These are phyloP conservation scores for Globisporangium alternatum DNA, from an alignment of 352 stramenopile species.

Conservation along the genomic window DNA sequence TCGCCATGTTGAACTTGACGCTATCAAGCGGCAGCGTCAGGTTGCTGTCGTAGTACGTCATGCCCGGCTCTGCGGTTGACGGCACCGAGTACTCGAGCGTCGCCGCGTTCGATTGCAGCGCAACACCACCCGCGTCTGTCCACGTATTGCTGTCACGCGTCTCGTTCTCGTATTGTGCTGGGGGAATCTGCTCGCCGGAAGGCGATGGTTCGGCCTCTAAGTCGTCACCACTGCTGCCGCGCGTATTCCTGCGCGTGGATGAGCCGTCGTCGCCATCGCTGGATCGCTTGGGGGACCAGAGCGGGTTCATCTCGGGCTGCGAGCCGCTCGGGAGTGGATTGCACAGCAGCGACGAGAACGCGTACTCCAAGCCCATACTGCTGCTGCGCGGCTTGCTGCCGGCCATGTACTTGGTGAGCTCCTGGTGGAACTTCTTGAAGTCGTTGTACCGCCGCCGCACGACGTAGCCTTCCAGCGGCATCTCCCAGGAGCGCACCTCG, in stretches of 20 bases:
- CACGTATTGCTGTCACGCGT: neutral
- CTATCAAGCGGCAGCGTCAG: slow-evolving; percentile 43
- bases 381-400: slow-evolving; percentile 24
- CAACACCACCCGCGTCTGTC: neutral
- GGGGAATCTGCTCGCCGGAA: neutral
- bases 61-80: slow-evolving; percentile 7
- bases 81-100: slow-evolving; percentile 16
- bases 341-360: slow-evolving; percentile 53
- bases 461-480: slow-evolving; percentile 75
- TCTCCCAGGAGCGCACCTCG: slow-evolving; percentile 68
- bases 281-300: slow-evolving; percentile 46
- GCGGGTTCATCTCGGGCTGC: slow-evolving; percentile 36
- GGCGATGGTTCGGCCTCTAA: neutral
- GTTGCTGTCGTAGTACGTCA: slow-evolving; percentile 41
- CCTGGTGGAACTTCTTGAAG: slow-evolving; percentile 60
- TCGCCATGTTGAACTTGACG: slow-evolving; percentile 50
- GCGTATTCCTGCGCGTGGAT: slow-evolving; percentile 14
- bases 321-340: slow-evolving; percentile 28
- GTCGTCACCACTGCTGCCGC: slow-evolving; percentile 15
- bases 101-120: neutral
- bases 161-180: neutral
- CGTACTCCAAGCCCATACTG: slow-evolving; percentile 22
- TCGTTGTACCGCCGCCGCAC: slow-evolving; percentile 75
- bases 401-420: slow-evolving; percentile 55
- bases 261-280: slow-evolving; percentile 27